Evolutionary conservation across 176 grass and related monocot genomes (phyloP), one percentile per base, ranked within the genome.

Genomic region (Aegilops umbellulata): DNA sequence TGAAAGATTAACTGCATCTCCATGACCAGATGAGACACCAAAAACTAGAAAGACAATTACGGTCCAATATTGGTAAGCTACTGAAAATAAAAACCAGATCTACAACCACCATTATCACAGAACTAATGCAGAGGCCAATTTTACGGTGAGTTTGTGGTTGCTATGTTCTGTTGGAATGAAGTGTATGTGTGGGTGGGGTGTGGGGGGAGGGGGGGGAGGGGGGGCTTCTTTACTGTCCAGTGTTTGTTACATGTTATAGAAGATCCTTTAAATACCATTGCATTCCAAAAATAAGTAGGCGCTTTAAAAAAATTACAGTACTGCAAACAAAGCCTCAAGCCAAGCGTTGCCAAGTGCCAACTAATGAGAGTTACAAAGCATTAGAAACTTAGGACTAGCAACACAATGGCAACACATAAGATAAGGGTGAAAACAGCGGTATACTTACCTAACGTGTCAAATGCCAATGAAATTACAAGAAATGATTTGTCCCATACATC

Each of bases 401-500:
- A 13, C 61, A n/a, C 35, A 41, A 10, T 39, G 76, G 35, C 34
- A 64, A 25, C 31, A 25, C 31, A 41, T 10, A 83, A 60, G 80
- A 65, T 74, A 63, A 39, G 9, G 29, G 24, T 24, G 19, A 7
- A 66, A 74, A 38, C 51, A 86, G 17, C 47, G 58, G 53, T 9
- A 55, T 27, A 65, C 77, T 79, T 91, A 98, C 96, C 93, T 77
- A 98, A 78, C 38, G 86, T 87, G 80, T 89, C 86, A 89, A 98
- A 95, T 76, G 86, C 71, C 26, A 84, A 27, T 62, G 96, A 91
- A 89, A 98, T 93, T 32, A 95, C 55, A 65, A 81, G 74, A 89
- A 98, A 98, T 44, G 96, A 98, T 90, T 91, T 94, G 78, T 98
- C 96, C 92, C 92, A 98, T 29, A 94, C 87, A 17, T 88, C 87